Evolutionary conservation across 2,329 filamentous ascomycete genomes (phyloP), one percentile per base, ranked within the genome.

Genomic region (Microcyclospora pomicola): DNA sequence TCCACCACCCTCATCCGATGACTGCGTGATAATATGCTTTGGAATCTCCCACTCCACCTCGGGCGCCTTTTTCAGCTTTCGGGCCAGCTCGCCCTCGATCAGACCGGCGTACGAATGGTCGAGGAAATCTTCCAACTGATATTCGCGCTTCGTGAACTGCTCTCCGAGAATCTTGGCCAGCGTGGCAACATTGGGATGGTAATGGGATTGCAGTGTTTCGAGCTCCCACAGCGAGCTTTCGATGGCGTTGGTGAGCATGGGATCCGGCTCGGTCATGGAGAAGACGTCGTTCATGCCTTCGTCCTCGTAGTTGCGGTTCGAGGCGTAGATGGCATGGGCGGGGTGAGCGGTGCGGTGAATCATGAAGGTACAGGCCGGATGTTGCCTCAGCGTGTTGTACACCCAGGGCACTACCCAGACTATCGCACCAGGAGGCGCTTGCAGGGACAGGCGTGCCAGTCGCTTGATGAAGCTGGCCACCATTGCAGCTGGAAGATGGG

Each of bases 391-490:
- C 49, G 94, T 72, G 61, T 98, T 98, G 68, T 98, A 98, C 36
- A 88, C 78, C 77, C 85, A 95, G 1, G 91, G 92, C 9, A 96
- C 71, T 33, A 94, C 77, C 38, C 78, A 80, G 12, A 96, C 87
- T 37, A 96, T 81, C 24, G 85, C 87, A 27, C 83, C 77, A 2
- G 92, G 91, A 2, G 92, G 88, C 0, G 85, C 87, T 53, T 83
- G 78, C n/a, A 98, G 71, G 12, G 83, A 75, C 29, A 96, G 69
- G 37, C 88, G 73, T 3, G 86, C 76, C 7, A 98, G 71, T n/a
- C 84, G 75, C 63, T 98, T 98, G 65, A 98, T 78, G 62, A 98
- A 98, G 60, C 86, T 94, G 10, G 91, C 88, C 2, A 98, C 83
- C 30, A 98, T 69, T 3, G 80, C 77, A 4, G 85, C 86, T 3